A percentile compares a stretch with the other conserved stretches of the same genome.
These are phyloP conservation scores for Xylaria sp. DNA, from an alignment of 2,329 filamentous ascomycete species.

Conservation along the genomic window DNA sequence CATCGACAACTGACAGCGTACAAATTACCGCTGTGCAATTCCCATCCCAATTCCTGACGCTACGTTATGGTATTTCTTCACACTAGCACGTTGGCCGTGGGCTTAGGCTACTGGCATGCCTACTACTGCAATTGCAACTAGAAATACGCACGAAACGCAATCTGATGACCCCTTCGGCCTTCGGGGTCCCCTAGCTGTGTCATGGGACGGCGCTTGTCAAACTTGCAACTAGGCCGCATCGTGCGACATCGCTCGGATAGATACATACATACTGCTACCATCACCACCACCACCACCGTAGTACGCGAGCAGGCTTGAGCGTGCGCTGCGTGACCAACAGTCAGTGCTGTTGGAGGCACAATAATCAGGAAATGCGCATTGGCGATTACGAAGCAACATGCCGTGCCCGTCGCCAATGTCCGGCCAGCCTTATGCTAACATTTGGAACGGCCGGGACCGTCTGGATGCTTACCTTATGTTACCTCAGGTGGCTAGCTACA, in stretches of 20 bases:
- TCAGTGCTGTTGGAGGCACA: neutral
- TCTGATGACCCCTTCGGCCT: too few relatives aligned
- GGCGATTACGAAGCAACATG: neutral
- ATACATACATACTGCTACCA: too few relatives aligned
- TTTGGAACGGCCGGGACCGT: too few relatives aligned
- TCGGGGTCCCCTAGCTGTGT: neutral
- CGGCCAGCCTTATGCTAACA: too few relatives aligned
- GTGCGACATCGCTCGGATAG: neutral
- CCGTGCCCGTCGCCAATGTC: neutral
- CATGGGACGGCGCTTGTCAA: neutral
- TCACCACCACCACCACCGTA: neutral
- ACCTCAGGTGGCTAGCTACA: too few relatives aligned
- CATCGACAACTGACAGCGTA: neutral
- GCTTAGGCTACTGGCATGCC: too few relatives aligned
- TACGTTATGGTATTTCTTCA: neutral
- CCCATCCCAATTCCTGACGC: neutral
- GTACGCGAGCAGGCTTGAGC: neutral
- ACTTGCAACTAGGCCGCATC: neutral
- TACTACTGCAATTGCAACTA: too few relatives aligned
- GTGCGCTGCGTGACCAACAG: neutral
- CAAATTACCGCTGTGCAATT: neutral
- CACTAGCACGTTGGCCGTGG: neutral
- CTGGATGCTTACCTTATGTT: too few relatives aligned
- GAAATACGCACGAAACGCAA: neutral
- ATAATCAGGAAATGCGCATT: neutral